Percentiles rank a stretch among this genome's conserved stretches.
Conservation (phyloP, 805 yeast genomes). For the Candida gorgasii region DNA sequence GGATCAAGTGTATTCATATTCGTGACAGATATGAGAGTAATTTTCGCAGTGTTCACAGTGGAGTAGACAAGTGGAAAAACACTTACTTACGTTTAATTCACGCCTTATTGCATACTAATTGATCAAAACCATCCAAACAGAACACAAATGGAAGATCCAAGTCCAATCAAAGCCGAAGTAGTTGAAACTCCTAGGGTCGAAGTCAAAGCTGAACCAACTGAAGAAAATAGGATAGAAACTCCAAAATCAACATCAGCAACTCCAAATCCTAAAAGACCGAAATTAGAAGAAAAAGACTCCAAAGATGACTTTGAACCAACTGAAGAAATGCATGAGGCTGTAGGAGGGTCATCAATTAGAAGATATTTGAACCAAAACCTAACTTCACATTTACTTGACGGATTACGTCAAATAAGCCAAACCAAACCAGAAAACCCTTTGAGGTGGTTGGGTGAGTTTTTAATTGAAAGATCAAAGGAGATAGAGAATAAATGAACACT, state of each 20-base stretch:
- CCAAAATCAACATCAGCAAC: conserved; percentile 6
- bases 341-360: conserved; percentile 74
- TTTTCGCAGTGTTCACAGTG: too few relatives aligned
- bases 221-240: background rate
- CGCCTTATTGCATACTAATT: too few relatives aligned
- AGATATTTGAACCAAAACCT: conserved; percentile 65
- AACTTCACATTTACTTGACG: conserved; percentile 63
- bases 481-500: background rate
- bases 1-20: conserved; percentile 56
- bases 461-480: conserved; percentile 30
- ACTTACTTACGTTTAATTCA: too few relatives aligned
- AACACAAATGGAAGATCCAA: conserved; percentile 8
- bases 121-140: background rate
- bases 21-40: background rate
- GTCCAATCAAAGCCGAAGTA: conserved; percentile 8
- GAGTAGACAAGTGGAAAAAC: too few relatives aligned
- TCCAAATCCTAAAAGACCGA: conserved; percentile 12
- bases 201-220: conserved; percentile 1
- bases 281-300: conserved; percentile 10
- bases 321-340: conserved; percentile 47
- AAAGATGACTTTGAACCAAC: conserved; percentile 22
- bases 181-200: conserved; percentile 7
- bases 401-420: conserved; percentile 55
- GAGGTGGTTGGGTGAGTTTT: conserved; percentile 52
- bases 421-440: conserved; percentile 59